Percentiles rank a stretch among this genome's conserved stretches.
phyloP scores from a whole-genome alignment of 352 stramenopile genomes.

The Blastocystis sp. region DNA sequence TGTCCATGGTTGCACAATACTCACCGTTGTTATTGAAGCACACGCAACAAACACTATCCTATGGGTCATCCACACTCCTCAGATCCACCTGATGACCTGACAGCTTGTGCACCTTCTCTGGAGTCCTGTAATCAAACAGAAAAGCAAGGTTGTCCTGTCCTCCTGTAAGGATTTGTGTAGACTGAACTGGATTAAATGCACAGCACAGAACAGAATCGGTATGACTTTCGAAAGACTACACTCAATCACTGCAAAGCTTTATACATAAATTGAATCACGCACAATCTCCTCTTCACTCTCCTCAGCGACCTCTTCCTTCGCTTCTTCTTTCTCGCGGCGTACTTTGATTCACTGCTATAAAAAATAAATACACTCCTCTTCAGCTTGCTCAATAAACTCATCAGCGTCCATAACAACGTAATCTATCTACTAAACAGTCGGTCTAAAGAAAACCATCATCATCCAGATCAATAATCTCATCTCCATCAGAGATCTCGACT shows the following conservation, averaged over 20 bases:
- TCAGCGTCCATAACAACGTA: conserved; percentile 46
- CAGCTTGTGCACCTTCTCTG: background rate
- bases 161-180: background rate
- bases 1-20: conserved; percentile 24
- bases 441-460: background rate
- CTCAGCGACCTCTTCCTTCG: background rate
- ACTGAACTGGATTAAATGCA: background rate
- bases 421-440: background rate
- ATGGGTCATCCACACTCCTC: background rate
- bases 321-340: background rate
- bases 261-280: conserved; percentile 35
- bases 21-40: background rate
- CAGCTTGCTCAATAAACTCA: conserved; percentile 20
- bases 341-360: background rate
- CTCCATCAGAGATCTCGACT: background rate
- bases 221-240: conserved; percentile 40
- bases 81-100: background rate
- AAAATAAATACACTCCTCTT: background rate
- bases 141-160: conserved; percentile 53
- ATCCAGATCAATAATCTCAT: background rate
- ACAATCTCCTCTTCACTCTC: background rate
- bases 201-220: conserved; percentile 32
- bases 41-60: conserved; percentile 38
- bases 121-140: conserved; percentile 18
- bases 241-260: background rate